Conservation (phyloP, 306 rosid genomes). For the Calophaca sinica region DNA sequence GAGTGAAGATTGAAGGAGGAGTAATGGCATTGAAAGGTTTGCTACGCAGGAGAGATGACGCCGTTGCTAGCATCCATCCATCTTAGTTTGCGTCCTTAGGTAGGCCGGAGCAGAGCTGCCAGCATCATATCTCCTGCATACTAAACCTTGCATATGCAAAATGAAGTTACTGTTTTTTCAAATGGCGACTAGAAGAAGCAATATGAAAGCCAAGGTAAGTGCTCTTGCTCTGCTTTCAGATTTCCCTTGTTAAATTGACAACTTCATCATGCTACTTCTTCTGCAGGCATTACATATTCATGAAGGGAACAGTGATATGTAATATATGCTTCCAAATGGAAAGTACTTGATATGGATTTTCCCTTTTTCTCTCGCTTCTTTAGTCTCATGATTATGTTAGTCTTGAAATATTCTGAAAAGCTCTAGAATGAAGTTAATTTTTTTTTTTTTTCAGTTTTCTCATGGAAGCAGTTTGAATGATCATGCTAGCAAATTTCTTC, state of each 20-base stretch:
- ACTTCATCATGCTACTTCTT: slow-evolving; percentile 5
- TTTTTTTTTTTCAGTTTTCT: too few species aligned
- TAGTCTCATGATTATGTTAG: not conserved
- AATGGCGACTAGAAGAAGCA: not conserved
- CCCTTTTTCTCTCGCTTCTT: too few species aligned
- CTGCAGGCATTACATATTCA: slow-evolving; percentile 6
- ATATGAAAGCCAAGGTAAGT: slow-evolving; percentile 36
- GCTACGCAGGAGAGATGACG: slow-evolving; percentile 86
- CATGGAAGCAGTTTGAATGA: slow-evolving; percentile 16
- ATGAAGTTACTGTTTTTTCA: not conserved
- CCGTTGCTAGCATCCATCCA: slow-evolving; percentile 39
- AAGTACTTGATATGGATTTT: not conserved
- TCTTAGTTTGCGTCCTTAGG: not conserved
- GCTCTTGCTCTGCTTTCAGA: not conserved
- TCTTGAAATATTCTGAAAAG: not conserved
- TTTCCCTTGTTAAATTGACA: not conserved
- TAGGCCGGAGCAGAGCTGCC: not conserved
- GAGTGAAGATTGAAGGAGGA: not conserved
- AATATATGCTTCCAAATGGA: slow-evolving; percentile 12
- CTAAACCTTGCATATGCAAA: slow-evolving; percentile 56
- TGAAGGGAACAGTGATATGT: not conserved
- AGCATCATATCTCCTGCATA: slow-evolving; percentile 54
- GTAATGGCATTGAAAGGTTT: slow-evolving; percentile 55
- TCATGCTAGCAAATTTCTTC: slow-evolving; percentile 20
- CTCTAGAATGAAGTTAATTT: slow-evolving; percentile 10